Evolutionary conservation across 2,329 filamentous ascomycete species (phyloP), one percentile per base, ranked within the genome.

Genomic region (Monosporascus cannonballus): DNA sequence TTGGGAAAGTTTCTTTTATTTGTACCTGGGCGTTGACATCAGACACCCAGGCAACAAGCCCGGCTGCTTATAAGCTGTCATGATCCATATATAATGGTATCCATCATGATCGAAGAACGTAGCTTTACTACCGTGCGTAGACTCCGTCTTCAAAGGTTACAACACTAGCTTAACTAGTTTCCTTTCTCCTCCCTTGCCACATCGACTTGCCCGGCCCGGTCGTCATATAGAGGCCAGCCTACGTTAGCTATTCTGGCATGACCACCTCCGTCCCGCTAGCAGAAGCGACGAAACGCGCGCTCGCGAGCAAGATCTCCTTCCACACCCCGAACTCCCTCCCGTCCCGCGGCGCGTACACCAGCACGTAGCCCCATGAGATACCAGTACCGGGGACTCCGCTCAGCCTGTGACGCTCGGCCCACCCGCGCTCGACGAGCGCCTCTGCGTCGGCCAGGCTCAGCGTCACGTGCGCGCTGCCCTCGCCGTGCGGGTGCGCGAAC

Each of bases 261-360:
- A 59, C 55, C 27, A 64, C 47, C 45, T 54, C 57, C 18, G 51
- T 58, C 51, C 53, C 57, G 4, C 56, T 4, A 55, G 56, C 55
- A 37, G 53, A 50, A 4, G 57, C 56, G n/a, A 54, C 57, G 39
- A 60, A 61, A 47, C 60, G 49, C 48, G 57, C 60, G 4, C 54
- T 54, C 8, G 64, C 63, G 17, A 61, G 22, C 8, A 65, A 51
- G 14, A 63, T 22, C 18, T 50, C 52, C 47, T 45, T 54, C 66
- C 68, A 69, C 5, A 68, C 58, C 25, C 55, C 61, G 27, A 69
- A 62, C 58, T 75, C 73, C 1, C 27, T 61, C 18, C 64, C 64
- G 20, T 71, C 61, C 25, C 73, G 57, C 41, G 72, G 73, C 44
- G 72, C 71, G 27, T 75, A 76, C 0, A 75, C 42, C 45, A 76